phyloP scores from a whole-genome alignment of 169 alveolate species.

The Plasmodium fragile region DNA sequence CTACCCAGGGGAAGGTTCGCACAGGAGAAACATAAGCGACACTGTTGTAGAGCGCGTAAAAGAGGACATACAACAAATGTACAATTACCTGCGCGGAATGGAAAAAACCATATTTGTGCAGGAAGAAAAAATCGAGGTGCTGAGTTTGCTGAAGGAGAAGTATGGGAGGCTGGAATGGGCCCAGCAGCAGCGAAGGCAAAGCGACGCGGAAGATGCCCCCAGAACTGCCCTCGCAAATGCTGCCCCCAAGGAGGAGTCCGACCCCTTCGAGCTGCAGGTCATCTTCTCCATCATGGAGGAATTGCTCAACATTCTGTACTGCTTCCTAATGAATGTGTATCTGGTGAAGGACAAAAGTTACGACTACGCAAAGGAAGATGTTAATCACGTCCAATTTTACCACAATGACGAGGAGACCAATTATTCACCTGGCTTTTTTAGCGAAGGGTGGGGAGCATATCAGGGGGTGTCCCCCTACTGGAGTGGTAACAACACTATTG shows the following conservation, averaged over 20 bases:
- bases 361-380: not conserved
- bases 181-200: not conserved
- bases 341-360: conserved; percentile 43
- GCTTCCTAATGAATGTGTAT: conserved; percentile 67
- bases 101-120: conserved; percentile 56
- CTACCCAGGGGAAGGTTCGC: not conserved
- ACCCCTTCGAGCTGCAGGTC: conserved; percentile 9
- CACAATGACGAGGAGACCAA: conserved; percentile 80
- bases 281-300: conserved; percentile 41
- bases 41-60: conserved; percentile 1
- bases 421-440: not conserved
- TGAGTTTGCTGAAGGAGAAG: conserved; percentile 73
- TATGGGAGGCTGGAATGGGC: conserved; percentile 53
- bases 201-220: not conserved
- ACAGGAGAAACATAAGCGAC: not conserved
- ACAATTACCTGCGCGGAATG: conserved; percentile 51
- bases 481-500: not conserved
- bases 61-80: conserved; percentile 17
- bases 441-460: not conserved
- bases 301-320: conserved; percentile 26
- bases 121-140: conserved; percentile 63
- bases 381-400: conserved; percentile 78
- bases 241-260: not conserved
- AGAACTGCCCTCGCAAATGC: not conserved
- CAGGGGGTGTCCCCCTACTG: not conserved